Percentiles rank a stretch among this genome's conserved stretches.
These are phyloP conservation scores for Lachnellula hyalina DNA, from an alignment of 2,329 filamentous ascomycete genomes.

Conservation along the genomic window DNA sequence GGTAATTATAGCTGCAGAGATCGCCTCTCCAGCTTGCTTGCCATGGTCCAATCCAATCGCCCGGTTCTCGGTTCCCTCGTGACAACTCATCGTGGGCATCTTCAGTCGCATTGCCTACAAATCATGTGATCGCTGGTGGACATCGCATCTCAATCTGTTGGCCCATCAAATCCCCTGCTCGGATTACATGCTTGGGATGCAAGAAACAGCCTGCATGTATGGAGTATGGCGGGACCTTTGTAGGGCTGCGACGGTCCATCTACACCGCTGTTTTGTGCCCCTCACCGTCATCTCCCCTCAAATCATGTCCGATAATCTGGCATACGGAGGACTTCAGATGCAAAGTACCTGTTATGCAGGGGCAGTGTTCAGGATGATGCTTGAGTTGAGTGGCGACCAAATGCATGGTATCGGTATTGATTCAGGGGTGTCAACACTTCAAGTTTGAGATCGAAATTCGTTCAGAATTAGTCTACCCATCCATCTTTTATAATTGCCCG, in stretches of 20 bases:
- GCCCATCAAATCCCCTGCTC: neutral
- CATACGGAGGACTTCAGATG: neutral
- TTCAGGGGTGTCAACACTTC: no score
- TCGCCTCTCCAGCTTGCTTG: slow-evolving; percentile 10
- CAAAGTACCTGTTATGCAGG: no score
- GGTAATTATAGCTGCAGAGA: neutral
- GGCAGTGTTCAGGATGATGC: no score
- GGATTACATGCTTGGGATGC: neutral
- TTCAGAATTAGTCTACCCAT: no score
- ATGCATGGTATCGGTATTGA: no score
- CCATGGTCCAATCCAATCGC: slow-evolving; percentile 9
- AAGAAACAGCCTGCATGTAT: neutral
- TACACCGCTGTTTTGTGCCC: slow-evolving; percentile 24
- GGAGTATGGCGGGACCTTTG: neutral
- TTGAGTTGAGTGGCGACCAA: no score
- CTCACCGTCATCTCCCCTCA: neutral
- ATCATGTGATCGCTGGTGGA: slow-evolving; percentile 19
- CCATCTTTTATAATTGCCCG: no score
- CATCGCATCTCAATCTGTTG: neutral
- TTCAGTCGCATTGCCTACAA: slow-evolving; percentile 13
- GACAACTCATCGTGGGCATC: slow-evolving; percentile 17
- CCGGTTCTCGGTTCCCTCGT: slow-evolving; percentile 7
- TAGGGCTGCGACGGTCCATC: slow-evolving; percentile 18
- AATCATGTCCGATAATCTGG: neutral
- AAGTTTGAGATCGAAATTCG: no score